Evolutionary conservation across 306 rosid genomes (phyloP).

Genomic region (Cotoneaster glaucophyllus): DNA sequence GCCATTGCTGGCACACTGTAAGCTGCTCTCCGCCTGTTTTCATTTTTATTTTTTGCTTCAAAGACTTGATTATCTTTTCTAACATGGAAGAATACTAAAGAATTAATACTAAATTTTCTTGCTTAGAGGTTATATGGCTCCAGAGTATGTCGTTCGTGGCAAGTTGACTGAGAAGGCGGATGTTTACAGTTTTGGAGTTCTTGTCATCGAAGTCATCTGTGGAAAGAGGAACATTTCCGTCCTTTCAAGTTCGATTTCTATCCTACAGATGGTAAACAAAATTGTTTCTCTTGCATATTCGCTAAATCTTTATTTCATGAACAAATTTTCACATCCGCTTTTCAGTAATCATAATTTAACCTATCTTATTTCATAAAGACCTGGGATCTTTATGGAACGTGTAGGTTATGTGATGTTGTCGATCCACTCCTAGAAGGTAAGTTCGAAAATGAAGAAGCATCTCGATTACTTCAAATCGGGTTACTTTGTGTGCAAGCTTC

Average conservation of each 20-base stretch:
- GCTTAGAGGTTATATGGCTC: slow-evolving; percentile 78
- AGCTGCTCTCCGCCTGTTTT: background rate
- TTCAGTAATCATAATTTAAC: background rate
- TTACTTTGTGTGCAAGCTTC: slow-evolving; percentile 49
- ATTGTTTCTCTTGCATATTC: background rate
- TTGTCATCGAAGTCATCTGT: slow-evolving; percentile 47
- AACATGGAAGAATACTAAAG: background rate
- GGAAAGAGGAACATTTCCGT: slow-evolving; percentile 45
- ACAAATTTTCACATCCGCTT: background rate
- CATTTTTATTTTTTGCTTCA: background rate
- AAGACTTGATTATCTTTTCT: background rate
- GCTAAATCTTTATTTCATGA: background rate
- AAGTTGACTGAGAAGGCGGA: slow-evolving; percentile 70
- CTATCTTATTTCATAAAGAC: slow-evolving; percentile 18
- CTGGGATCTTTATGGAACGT: slow-evolving; percentile 36
- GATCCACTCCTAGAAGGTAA: slow-evolving; percentile 32
- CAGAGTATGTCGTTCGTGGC: slow-evolving; percentile 57
- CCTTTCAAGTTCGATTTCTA: slow-evolving; percentile 16
- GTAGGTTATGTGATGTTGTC: slow-evolving; percentile 26
- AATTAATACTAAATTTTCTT: background rate
- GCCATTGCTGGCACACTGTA: slow-evolving; percentile 41
- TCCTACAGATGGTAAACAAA: slow-evolving; percentile 31
- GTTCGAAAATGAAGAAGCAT: slow-evolving; percentile 27
- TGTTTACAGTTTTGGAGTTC: slow-evolving; percentile 65
- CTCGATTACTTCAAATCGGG: slow-evolving; percentile 40